phyloP scores from a whole-genome alignment of 306 rosid species.

The Ammopiptanthus mongolicus region DNA sequence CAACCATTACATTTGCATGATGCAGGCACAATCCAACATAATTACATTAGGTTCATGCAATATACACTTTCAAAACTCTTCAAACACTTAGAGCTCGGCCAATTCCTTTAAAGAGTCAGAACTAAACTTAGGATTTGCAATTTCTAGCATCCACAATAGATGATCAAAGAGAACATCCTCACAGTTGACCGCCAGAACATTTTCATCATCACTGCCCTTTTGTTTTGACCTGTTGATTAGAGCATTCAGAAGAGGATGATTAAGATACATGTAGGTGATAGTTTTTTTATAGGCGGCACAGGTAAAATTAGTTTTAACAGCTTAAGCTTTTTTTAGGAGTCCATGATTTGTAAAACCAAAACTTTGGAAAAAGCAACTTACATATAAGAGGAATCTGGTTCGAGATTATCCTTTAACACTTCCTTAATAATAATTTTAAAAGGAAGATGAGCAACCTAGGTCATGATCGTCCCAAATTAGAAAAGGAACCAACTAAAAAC shows the following conservation, averaged over 20 bases:
- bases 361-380: too few relatives aligned
- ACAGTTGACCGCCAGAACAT: constrained; percentile 50
- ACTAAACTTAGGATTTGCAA: constrained; percentile 62
- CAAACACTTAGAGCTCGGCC: constrained; percentile 74
- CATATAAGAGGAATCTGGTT: too few relatives aligned
- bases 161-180: constrained; percentile 92
- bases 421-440: too few relatives aligned
- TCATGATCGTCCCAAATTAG: too few relatives aligned
- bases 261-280: constrained; percentile 54
- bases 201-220: constrained; percentile 21
- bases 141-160: constrained; percentile 83
- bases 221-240: constrained; percentile 57
- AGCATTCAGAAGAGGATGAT: constrained; percentile 68
- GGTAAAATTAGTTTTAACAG: too few relatives aligned
- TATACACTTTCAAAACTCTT: neutral
- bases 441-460: too few relatives aligned
- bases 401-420: too few relatives aligned
- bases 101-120: constrained; percentile 81
- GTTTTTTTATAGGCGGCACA: too few relatives aligned
- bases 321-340: too few relatives aligned
- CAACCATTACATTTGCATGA: constrained; percentile 18
- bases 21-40: neutral
- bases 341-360: too few relatives aligned
- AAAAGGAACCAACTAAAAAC: too few relatives aligned
- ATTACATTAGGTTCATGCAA: neutral